Percentiles rank a stretch among this genome's conserved stretches.
These are phyloP conservation scores for Rhododendron mucronatum DNA, from an alignment of 148 eudicot genomes.

Conservation along the genomic window DNA sequence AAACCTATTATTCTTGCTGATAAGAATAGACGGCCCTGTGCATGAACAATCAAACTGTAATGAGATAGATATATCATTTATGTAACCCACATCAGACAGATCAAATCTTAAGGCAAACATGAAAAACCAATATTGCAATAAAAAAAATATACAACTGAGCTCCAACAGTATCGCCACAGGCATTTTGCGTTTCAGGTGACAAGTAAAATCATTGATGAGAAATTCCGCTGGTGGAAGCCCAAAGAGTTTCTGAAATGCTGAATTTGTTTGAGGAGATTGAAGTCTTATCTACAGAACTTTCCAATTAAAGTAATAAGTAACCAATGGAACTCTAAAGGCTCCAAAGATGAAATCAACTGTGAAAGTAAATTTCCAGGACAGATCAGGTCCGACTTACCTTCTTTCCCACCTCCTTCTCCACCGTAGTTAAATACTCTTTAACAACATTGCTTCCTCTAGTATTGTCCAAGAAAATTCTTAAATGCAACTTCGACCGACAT, in stretches of 20 bases:
- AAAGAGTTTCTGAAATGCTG: slow-evolving; percentile 94
- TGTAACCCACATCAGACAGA: background rate
- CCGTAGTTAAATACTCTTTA: slow-evolving; percentile 71
- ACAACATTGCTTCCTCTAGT: slow-evolving; percentile 66
- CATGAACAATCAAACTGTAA: background rate
- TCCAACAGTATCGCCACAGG: slow-evolving; percentile 69
- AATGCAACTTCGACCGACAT: slow-evolving; percentile 84
- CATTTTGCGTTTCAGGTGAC: slow-evolving; percentile 93
- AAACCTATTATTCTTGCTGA: slow-evolving; percentile 87
- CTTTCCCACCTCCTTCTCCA: slow-evolving; percentile 98
- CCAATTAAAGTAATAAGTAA: background rate
- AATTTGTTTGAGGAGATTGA: slow-evolving; percentile 93
- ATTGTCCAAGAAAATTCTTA: slow-evolving; percentile 83
- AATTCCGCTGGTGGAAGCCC: slow-evolving; percentile 88
- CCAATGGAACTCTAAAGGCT: background rate
- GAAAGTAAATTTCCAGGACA: background rate
- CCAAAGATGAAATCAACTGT: background rate
- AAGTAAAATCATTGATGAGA: slow-evolving; percentile 89
- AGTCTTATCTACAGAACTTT: slow-evolving; percentile 51
- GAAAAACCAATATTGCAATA: background rate
- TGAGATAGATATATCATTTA: background rate
- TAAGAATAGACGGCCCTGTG: slow-evolving; percentile 90
- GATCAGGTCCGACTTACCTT: slow-evolving; percentile 49
- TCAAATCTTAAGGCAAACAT: background rate
- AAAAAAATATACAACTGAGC: background rate